Conservation (phyloP, 192 early-diverging fungal genomes). For the Jimgerdemannia flammicorona region DNA sequence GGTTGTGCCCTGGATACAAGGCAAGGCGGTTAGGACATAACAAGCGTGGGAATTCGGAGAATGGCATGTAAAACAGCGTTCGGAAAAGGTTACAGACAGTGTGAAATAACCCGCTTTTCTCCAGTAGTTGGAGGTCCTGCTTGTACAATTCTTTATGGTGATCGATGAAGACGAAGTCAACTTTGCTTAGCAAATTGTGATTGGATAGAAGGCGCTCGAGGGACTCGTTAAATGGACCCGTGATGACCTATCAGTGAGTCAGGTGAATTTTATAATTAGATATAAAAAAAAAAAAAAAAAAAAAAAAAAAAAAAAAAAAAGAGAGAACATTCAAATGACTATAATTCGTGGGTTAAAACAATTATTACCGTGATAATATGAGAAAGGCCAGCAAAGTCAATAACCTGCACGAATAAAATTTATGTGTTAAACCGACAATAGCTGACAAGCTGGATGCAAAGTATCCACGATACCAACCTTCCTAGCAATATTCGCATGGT, state of each 20-base stretch:
- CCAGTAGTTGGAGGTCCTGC: conserved; percentile 8
- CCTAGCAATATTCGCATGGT: conserved; percentile 6
- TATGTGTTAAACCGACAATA: neutral
- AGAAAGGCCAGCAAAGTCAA: conserved; percentile 10
- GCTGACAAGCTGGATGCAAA: neutral
- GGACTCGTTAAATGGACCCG: neutral
- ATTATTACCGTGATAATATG: conserved; percentile 10
- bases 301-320: neutral
- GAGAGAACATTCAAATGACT: too few species aligned
- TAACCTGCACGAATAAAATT: neutral
- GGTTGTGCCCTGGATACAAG: neutral
- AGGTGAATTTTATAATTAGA: neutral
- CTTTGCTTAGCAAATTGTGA: conserved; percentile 5
- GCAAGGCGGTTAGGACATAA: too few species aligned
- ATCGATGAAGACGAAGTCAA: conserved; percentile 17
- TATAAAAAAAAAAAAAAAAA: neutral
- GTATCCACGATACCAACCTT: neutral
- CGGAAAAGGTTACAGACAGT: neutral
- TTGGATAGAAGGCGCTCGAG: neutral
- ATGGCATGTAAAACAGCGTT: too few species aligned
- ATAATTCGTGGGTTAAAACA: neutral
- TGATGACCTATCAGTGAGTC: conserved; percentile 4
- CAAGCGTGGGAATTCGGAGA: too few species aligned
- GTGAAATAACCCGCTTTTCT: conserved; percentile 7
- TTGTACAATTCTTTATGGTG: conserved; percentile 15